A percentile compares a stretch with the other conserved stretches of the same genome.
Evolutionary conservation across 148 eudicot genomes (phyloP).

Genomic region (Rhododendron williamsianum): DNA sequence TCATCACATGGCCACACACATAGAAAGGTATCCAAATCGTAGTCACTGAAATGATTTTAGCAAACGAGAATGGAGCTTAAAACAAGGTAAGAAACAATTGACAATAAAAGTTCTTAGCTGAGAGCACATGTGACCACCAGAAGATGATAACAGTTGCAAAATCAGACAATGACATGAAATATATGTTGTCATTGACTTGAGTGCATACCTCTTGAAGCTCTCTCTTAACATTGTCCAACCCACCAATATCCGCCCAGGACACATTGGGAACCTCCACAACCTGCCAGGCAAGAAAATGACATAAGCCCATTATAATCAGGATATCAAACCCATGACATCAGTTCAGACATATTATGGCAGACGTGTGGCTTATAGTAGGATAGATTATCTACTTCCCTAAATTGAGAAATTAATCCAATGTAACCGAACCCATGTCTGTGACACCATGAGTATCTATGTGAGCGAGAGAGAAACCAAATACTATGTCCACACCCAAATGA

Average conservation of each 20-base stretch:
- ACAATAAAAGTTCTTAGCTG: not conserved
- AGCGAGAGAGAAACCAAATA: not conserved
- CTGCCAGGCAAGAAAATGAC: conserved; percentile 8
- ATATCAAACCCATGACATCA: not conserved
- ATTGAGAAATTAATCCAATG: not conserved
- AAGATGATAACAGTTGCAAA: not conserved
- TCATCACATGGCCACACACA: not conserved
- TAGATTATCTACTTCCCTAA: not conserved
- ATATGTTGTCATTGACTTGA: not conserved
- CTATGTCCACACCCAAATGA: not conserved
- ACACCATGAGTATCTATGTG: not conserved
- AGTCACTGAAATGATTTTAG: not conserved
- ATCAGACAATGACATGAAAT: not conserved
- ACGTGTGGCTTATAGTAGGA: not conserved
- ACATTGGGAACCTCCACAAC: conserved; percentile 40
- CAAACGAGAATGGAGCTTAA: not conserved
- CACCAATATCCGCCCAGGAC: conserved; percentile 36
- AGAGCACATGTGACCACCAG: not conserved
- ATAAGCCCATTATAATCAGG: not conserved
- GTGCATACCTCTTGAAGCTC: conserved; percentile 24
- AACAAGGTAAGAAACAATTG: not conserved
- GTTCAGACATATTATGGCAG: not conserved
- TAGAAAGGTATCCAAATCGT: too few relatives aligned
- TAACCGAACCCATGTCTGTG: not conserved
- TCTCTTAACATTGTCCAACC: conserved; percentile 23